Conservation (phyloP, 2,329 filamentous ascomycete genomes). For the Nemania diffusa region DNA sequence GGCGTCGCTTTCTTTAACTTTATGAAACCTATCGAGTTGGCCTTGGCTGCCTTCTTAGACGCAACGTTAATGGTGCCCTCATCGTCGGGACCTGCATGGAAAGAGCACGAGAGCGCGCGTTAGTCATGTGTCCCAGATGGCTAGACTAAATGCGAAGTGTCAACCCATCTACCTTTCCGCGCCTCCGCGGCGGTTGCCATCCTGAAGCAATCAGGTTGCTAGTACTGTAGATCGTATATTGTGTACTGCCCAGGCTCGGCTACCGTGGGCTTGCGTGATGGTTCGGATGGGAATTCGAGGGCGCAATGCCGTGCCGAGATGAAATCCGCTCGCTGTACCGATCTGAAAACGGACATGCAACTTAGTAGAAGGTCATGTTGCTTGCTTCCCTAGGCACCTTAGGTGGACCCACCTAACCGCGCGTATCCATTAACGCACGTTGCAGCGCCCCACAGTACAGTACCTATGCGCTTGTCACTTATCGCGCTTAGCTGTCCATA, state of each 20-base stretch:
- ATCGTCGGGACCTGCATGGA: conserved; percentile 56
- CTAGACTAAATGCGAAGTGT: background rate
- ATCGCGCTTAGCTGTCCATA: background rate
- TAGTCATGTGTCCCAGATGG: conserved; percentile 23
- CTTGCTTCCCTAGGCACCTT: background rate
- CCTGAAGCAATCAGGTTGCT: conserved; percentile 12
- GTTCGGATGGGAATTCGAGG: background rate
- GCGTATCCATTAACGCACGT: too few species aligned
- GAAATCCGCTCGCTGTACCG: background rate
- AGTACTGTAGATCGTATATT: background rate
- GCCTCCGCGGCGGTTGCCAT: conserved; percentile 46
- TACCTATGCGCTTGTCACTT: background rate
- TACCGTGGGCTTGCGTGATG: background rate
- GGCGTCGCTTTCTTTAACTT: conserved; percentile 72
- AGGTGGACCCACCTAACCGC: background rate
- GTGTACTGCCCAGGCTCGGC: background rate
- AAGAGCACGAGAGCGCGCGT: conserved; percentile 31
- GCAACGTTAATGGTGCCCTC: conserved; percentile 72
- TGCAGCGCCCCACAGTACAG: too few species aligned
- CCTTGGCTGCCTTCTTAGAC: conserved; percentile 63
- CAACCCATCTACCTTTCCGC: conserved; percentile 42
- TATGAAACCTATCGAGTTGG: conserved; percentile 59
- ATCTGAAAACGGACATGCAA: too few species aligned
- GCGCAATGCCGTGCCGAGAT: conserved; percentile 6
- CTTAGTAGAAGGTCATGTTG: too few species aligned